phyloP scores from a whole-genome alignment of 2,329 filamentous ascomycete genomes.

The Aureobasidium mangrovei region DNA sequence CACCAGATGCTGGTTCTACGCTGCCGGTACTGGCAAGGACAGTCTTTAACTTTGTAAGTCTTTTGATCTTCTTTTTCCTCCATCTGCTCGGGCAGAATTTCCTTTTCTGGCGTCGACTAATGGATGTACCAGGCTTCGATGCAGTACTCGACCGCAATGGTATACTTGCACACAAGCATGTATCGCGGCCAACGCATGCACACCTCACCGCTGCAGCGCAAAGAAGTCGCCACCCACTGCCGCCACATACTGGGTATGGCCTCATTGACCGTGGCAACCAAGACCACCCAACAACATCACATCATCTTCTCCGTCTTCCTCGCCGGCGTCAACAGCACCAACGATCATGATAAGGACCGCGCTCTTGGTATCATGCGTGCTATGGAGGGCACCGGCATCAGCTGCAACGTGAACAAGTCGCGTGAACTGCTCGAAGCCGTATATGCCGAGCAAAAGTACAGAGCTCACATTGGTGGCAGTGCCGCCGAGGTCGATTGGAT shows the following conservation, averaged over 20 bases:
- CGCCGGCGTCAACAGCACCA: constrained; percentile 38
- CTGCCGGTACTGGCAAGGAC: constrained; percentile 19
- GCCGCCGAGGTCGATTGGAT: constrained; percentile 43
- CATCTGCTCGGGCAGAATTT: constrained; percentile 1
- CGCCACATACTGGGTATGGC: constrained; percentile 38
- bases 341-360: constrained; percentile 36
- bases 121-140: background rate
- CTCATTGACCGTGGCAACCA: constrained; percentile 16
- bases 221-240: constrained; percentile 22
- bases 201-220: background rate
- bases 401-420: constrained; percentile 38
- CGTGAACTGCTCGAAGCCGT: constrained; percentile 40
- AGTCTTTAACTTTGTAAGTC: constrained; percentile 37
- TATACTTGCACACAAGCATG: constrained; percentile 48
- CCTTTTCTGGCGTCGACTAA: background rate
- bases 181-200: constrained; percentile 40
- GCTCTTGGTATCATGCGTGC: constrained; percentile 40
- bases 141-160: constrained; percentile 24
- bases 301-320: constrained; percentile 47
- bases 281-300: constrained; percentile 29
- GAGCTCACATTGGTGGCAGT: constrained; percentile 32
- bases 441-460: constrained; percentile 39
- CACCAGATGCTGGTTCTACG: constrained; percentile 24
- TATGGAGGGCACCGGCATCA: constrained; percentile 41
- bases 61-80: background rate